Conservation (phyloP, 345 rosid genomes). For the Heritiera littoralis region DNA sequence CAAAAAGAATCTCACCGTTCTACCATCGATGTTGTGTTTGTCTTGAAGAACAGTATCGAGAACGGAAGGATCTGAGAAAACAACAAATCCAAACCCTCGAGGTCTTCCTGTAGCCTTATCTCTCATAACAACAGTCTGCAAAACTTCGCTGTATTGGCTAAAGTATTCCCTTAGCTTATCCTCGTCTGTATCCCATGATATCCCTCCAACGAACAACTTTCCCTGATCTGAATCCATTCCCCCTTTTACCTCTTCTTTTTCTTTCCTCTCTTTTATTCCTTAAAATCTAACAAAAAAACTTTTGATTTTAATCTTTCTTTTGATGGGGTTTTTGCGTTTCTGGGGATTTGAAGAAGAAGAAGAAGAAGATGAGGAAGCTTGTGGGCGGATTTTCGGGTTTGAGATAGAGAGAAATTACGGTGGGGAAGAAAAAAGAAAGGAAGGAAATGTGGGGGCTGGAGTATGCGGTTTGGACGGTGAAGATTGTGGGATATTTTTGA, state of each 20-base stretch:
- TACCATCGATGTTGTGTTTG: conserved; percentile 74
- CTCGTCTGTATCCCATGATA: conserved; percentile 91
- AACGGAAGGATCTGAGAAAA: conserved; percentile 69
- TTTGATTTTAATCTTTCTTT: background rate
- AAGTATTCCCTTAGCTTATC: conserved; percentile 73
- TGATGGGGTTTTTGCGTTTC: conserved; percentile 8
- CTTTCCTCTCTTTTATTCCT: conserved; percentile 10
- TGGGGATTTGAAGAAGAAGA: conserved; percentile 25
- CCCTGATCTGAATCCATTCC: conserved; percentile 87
- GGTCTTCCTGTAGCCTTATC: conserved; percentile 77
- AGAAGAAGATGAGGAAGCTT: conserved; percentile 9
- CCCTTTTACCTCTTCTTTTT: background rate
- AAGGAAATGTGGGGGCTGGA: background rate
- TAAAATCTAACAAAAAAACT: conserved; percentile 25
- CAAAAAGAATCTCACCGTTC: conserved; percentile 53
- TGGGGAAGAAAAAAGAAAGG: background rate
- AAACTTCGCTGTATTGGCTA: conserved; percentile 64
- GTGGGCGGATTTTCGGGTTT: conserved; percentile 30
- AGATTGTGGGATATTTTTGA: conserved; percentile 10
- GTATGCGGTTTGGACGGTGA: conserved; percentile 29
- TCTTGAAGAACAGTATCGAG: conserved; percentile 72
- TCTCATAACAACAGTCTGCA: conserved; percentile 68
- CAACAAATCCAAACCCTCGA: conserved; percentile 83
- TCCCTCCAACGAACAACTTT: conserved; percentile 88
- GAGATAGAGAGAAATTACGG: background rate